Percentiles rank a stretch among this genome's conserved stretches.
These are phyloP conservation scores for Phyllosticta citriasiana DNA, from an alignment of 2,329 filamentous ascomycete genomes.

Conservation along the genomic window DNA sequence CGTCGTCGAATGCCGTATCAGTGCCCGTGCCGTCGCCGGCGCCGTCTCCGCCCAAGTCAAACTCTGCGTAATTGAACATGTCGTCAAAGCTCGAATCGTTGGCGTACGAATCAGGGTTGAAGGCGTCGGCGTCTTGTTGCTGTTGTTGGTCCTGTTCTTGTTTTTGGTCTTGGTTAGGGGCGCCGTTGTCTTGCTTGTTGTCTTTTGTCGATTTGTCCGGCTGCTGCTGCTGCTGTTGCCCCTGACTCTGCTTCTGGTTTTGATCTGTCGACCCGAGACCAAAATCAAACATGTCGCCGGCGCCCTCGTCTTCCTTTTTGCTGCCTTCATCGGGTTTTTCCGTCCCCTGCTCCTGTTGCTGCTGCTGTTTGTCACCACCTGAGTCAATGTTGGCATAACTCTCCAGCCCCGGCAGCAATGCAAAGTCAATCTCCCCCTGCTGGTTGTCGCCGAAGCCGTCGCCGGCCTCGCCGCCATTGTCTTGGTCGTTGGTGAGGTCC, in stretches of 20 bases:
- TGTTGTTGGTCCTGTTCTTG: constrained; percentile 1
- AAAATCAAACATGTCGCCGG: background rate
- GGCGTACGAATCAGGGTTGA: constrained; percentile 9
- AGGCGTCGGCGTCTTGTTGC: constrained; percentile 7
- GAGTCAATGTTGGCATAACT: constrained; percentile 27
- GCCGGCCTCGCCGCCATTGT: background rate
- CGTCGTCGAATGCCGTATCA: constrained; percentile 9
- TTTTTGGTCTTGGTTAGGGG: constrained; percentile 7
- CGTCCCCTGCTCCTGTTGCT: background rate
- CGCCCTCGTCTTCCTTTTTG: constrained; percentile 3
- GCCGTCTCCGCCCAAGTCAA: constrained; percentile 12
- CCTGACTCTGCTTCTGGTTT: background rate
- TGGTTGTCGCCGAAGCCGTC: constrained; percentile 12
- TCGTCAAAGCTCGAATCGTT: constrained; percentile 23
- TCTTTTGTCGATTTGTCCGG: background rate
- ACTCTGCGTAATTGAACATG: constrained; percentile 22
- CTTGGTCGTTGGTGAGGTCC: constrained; percentile 4
- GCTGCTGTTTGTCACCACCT: background rate
- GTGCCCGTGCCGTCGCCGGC: background rate
- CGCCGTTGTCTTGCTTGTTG: constrained; percentile 9
- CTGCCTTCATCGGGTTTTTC: background rate
- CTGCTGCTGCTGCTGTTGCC: constrained; percentile 3
- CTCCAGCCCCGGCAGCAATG: constrained; percentile 32
- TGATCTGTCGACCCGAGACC: background rate
- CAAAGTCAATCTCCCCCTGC: constrained; percentile 20